Base-by-base conservation (phyloP, 805 yeast genomes). In the Candida maesae region DNA sequence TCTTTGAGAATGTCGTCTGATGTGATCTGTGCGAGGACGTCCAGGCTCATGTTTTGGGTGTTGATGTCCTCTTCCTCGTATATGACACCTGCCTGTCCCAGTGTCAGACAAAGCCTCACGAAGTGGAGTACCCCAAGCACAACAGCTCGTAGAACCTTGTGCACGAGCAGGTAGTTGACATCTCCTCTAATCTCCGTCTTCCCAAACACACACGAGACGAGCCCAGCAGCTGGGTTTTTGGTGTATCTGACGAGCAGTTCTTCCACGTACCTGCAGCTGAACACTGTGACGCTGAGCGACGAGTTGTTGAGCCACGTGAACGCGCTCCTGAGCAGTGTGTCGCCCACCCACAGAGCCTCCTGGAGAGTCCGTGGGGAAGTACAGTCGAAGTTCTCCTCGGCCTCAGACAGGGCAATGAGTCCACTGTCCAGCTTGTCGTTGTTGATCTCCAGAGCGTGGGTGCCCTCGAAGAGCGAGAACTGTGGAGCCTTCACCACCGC, bases 361-460 rank as follows among this genome's bases (percentile, higher is more conserved):
- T 60, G 64, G 11, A 67, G 56, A 3, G 66, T 49, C 25, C 62
- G 64, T 6, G 70, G 65, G 5, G 42, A 35, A 2, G 66, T 53
- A 16, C 76, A 61, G 49, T 76, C 76, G 52, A 77, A 81, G 0
- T 54, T 44, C 5, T 68, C 44, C 26, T 80, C 85, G 3, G 63
- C 73, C 1, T 53, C 49, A 0, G 68, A 49, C 42, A 78, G 59
- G 21, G 61, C 53, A n/a, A 85, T 70, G 39, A 84, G 53, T 2
- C 91, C 88, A 0, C 96, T 79, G 58, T 91, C 99, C 52, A 91
- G 68, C 47, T 75, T 77, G 10, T 70, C 67, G 56, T 87, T 87
- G 42, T 79, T 70, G 12, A 82, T 73, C 59, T 90, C 98, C 45
- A 88, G 65, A 0, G 98, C 95, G 50, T 90, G 81, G 1, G 96